Evolutionary conservation across 2,329 filamentous ascomycete species (phyloP), one percentile per base, ranked within the genome.

Genomic region (Tolypocladium amazonense): DNA sequence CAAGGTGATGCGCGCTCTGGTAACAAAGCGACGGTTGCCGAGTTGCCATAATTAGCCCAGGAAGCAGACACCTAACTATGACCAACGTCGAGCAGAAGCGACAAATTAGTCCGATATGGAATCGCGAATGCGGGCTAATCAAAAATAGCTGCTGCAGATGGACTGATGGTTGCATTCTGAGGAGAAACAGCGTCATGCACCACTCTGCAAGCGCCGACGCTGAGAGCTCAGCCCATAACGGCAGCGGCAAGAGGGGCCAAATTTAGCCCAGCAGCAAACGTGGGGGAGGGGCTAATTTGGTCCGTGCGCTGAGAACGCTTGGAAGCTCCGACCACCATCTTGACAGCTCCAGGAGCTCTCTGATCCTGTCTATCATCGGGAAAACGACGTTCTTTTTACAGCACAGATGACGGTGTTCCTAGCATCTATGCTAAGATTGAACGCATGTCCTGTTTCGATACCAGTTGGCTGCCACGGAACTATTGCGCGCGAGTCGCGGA

Each of bases 91-190:
- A 27, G 18, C 27, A 5, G 15, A 15, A 20, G 11, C 20, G 25
- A 25, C 56, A 52, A 59, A 64, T 62, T 66, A 63, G 60, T 61
- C 56, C 59, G 57, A 30, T 11, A 57, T 60, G 47, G 12, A 39
- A 30, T n/a, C 38, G 56, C 52, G 35, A 66, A 67, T 63, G 58
- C 59, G 69, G 68, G 63, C 65, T 67, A 69, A 71, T 68, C 69
- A 73, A 71, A 72, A 74, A 73, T 73, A 74, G 71, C 64, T 57
- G 55, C 47, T n/a, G 15, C 20, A 41, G 23, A 23, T 14, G 12
- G 30, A 37, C 18, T n/a, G 38, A 20, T 35, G 50, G n/a, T n/a
- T 33, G 50, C 50, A 18, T 15, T 18, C 5, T 6, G 47, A 33
- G 27, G 27, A 53, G 9, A 14, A 11, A 23, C 41, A 23, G 41